Evolutionary conservation across 306 rosid species (phyloP), one percentile per base, ranked within the genome.

Genomic region (Sophora flavescens): DNA sequence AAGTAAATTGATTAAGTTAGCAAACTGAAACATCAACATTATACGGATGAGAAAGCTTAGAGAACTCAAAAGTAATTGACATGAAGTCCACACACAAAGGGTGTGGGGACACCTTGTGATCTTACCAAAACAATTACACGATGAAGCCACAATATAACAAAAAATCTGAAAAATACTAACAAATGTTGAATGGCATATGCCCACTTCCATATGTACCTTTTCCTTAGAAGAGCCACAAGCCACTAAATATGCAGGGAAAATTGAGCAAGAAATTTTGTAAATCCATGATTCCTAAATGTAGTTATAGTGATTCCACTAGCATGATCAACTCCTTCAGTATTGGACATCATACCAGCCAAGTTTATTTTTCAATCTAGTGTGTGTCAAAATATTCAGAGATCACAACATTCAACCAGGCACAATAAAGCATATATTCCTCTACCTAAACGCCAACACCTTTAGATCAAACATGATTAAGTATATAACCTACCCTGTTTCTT

Each of bases 21-120:
- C 60, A 75, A 47, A 63, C 66, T 54, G 59, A 26, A 57, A 10
- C 57, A 47, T 18, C 17, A 12, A 22, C n/a, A 36, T 68, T 17
- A 59, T n/a, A 62, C 63, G 32, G 65, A 54, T 69, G 33, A 79
- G 13, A 70, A 73, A 22, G 28, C n/a, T 16, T 28, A 67, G 56
- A 60, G 41, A 59, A 66, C 38, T 68, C 70, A 74, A 74, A 70
- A 36, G 70, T 28, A 58, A 69, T 6, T 17, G 45, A 39, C 45
- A 39, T 39, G 45, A 39, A 8, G 45, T 5, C 45, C 11, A 1
- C 11, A 8, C 10, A 4, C 38, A n/a, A n/a, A n/a, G 22, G 22
- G 22, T 35, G 6, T 2, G 45, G 42, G 8, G 42, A 39, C 45
- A 39, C 45, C 45, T 39, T 8, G 10, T 39, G 11, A 10, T 39